These are phyloP conservation scores for Suhomyces chickasaworum DNA, from an alignment of 1,139 yeast genomes.

Conservation along the genomic window DNA sequence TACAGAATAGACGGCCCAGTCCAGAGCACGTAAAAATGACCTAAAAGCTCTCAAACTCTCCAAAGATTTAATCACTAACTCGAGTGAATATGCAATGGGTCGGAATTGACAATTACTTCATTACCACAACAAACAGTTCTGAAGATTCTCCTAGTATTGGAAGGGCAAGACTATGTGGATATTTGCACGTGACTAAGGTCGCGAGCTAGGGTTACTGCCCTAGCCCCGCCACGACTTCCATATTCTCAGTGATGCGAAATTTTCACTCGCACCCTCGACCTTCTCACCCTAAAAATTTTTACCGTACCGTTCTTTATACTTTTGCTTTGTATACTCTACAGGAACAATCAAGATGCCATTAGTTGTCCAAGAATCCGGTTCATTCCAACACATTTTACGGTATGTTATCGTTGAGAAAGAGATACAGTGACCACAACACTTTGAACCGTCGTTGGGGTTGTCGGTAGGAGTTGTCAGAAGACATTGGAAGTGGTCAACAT, in stretches of 20 bases:
- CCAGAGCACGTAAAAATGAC: too few relatives aligned
- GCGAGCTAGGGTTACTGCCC: slow-evolving; percentile 2
- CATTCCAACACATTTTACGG: slow-evolving; percentile 99
- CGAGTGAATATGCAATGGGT: too few relatives aligned
- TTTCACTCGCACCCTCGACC: slow-evolving; percentile 6
- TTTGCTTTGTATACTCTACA: slow-evolving; percentile 18
- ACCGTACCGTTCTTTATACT: slow-evolving; percentile 12
- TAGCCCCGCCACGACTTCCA: slow-evolving; percentile 4
- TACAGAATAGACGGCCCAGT: too few relatives aligned
- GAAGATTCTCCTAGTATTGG: too few relatives aligned
- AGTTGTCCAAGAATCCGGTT: slow-evolving; percentile 98
- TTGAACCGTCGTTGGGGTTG: neutral
- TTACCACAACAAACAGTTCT: too few relatives aligned
- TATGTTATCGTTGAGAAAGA: slow-evolving; percentile 46
- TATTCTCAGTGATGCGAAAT: slow-evolving; percentile 5
- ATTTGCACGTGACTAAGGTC: neutral
- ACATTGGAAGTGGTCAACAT: neutral
- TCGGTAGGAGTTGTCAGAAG: neutral
- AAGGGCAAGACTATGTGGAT: too few relatives aligned
- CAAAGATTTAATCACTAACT: too few relatives aligned
- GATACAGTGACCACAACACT: neutral
- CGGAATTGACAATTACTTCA: too few relatives aligned
- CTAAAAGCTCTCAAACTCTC: too few relatives aligned
- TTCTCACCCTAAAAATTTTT: slow-evolving; percentile 15
- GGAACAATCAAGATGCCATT: slow-evolving; percentile 71